These are phyloP conservation scores for Filobasidium uniguttulatum DNA, from an alignment of 1,284 basidiomycete genomes.

Conservation along the genomic window DNA sequence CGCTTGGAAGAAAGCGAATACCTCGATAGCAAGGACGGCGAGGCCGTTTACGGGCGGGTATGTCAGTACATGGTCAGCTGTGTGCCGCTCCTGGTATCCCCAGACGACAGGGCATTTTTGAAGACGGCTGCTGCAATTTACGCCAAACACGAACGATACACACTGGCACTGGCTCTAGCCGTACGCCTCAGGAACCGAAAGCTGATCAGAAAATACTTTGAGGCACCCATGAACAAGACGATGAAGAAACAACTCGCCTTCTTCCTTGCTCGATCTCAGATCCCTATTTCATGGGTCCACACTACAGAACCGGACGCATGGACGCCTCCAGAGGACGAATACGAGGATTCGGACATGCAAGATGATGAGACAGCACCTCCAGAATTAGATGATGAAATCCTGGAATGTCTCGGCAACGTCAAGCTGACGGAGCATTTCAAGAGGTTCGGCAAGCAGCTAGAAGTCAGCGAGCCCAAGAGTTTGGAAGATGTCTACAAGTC, in stretches of 20 bases:
- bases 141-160: conserved; percentile 71
- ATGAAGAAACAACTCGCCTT: conserved; percentile 97
- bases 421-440: conserved; percentile 74
- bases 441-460: conserved; percentile 88
- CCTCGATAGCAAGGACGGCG: conserved; percentile 48
- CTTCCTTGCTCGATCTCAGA: conserved; percentile 80
- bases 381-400: conserved; percentile 67
- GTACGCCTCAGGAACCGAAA: conserved; percentile 72
- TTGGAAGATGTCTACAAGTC: conserved; percentile 97
- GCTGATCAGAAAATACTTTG: conserved; percentile 68
- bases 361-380: conserved; percentile 33
- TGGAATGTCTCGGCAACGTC: conserved; percentile 72
- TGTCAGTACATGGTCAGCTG: conserved; percentile 97
- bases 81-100: conserved; percentile 79
- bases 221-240: conserved; percentile 68
- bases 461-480: conserved; percentile 75
- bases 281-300: conserved; percentile 82
- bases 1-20: conserved; percentile 54
- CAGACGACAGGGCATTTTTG: conserved; percentile 84
- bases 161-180: conserved; percentile 78
- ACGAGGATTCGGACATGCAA: conserved; percentile 24
- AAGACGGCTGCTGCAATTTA: conserved; percentile 83
- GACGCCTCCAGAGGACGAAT: conserved; percentile 30
- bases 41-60: conserved; percentile 82
- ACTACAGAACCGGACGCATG: conserved; percentile 18